Conservation (phyloP, 2,329 filamentous ascomycete species). For the Lachnellula occidentalis region DNA sequence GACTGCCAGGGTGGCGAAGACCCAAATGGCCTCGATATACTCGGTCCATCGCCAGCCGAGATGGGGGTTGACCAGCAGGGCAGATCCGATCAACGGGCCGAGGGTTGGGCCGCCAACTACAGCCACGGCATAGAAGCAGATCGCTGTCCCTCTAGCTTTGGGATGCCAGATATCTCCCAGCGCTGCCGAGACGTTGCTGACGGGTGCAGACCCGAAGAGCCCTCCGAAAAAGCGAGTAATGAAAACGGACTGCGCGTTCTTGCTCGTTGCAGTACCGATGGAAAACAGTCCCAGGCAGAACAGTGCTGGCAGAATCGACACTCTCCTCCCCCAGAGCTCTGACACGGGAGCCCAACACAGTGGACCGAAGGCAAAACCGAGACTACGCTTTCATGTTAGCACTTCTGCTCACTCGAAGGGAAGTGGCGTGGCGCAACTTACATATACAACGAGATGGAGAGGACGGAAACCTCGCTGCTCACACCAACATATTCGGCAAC, state of each 20-base stretch:
- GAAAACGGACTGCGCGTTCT: conserved; percentile 54
- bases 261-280: conserved; percentile 50
- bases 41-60: conserved; percentile 34
- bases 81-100: conserved; percentile 31
- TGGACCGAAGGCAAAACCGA: conserved; percentile 44
- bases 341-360: conserved; percentile 59
- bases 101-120: conserved; percentile 58
- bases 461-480: conserved; percentile 38
- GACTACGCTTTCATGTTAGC: conserved; percentile 7
- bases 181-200: conserved; percentile 57
- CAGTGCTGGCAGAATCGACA: conserved; percentile 54
- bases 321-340: conserved; percentile 56
- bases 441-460: conserved; percentile 43
- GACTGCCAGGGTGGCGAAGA: conserved; percentile 37
- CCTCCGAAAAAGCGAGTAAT: conserved; percentile 63
- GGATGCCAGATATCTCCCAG: conserved; percentile 56
- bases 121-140: conserved; percentile 59
- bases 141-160: conserved; percentile 48
- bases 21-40: conserved; percentile 36
- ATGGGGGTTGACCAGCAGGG: conserved; percentile 31
- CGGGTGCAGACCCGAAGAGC: conserved; percentile 54
- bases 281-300: conserved; percentile 56
- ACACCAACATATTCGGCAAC: conserved; percentile 40
- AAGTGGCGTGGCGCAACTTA: conserved; percentile 15
- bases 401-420: background rate